These are phyloP conservation scores for Coccomyxa sp. DNA, from an alignment of 139 green algal genomes.

Conservation along the genomic window DNA sequence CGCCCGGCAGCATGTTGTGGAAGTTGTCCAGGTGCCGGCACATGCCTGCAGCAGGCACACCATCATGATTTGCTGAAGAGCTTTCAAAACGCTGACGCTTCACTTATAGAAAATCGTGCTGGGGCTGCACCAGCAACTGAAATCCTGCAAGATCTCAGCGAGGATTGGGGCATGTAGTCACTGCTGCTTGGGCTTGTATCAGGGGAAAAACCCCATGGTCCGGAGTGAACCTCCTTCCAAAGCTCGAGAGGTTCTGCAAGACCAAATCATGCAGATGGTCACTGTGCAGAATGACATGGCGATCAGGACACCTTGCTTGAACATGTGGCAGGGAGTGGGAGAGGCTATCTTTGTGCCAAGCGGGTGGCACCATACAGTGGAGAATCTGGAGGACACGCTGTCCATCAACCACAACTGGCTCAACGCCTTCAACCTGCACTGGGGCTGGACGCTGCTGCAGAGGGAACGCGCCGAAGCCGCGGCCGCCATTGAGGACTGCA, in stretches of 20 bases:
- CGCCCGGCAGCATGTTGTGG: slow-evolving; percentile 25
- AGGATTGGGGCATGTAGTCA: too few relatives aligned
- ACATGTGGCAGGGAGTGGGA: slow-evolving; percentile 47
- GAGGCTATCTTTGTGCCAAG: slow-evolving; percentile 90
- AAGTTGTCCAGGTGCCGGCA: slow-evolving; percentile 13
- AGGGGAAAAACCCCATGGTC: too few relatives aligned
- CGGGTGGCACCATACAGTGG: slow-evolving; percentile 85
- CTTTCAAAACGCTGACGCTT: too few relatives aligned
- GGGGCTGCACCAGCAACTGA: too few relatives aligned
- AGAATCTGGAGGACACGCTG: slow-evolving; percentile 71
- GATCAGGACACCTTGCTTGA: not conserved
- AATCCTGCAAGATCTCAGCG: too few relatives aligned
- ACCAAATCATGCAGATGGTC: not conserved
- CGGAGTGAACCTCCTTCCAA: too few relatives aligned
- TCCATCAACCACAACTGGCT: slow-evolving; percentile 89
- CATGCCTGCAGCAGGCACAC: not conserved
- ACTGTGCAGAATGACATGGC: not conserved
- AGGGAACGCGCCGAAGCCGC: slow-evolving; percentile 38
- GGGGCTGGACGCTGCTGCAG: slow-evolving; percentile 44
- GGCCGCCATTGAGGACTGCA: slow-evolving; percentile 61
- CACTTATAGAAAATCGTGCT: too few relatives aligned
- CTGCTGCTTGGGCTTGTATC: too few relatives aligned
- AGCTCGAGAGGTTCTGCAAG: too few relatives aligned
- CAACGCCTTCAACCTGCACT: slow-evolving; percentile 61
- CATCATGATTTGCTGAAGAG: too few relatives aligned